Conservation (phyloP, 164 flowering plant genomes). For the Akebia trifoliata region DNA sequence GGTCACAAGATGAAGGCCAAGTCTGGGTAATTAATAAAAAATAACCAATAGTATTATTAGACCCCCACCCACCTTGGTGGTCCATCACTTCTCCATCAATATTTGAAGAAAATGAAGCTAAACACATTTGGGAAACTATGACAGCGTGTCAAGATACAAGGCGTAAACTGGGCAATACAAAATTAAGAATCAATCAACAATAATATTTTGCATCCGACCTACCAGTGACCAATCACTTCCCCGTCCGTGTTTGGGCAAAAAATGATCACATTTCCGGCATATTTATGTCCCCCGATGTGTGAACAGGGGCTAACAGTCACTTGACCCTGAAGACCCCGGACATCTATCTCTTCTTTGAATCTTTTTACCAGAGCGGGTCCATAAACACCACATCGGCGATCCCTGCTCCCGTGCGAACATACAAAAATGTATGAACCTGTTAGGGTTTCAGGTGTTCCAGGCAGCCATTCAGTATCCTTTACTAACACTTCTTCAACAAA, state of each 20-base stretch:
- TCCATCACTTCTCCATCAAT: too few species aligned
- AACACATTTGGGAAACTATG: not conserved
- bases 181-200: not conserved
- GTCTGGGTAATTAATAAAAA: not conserved
- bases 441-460: conserved; percentile 71
- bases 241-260: conserved; percentile 53
- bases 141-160: too few species aligned
- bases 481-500: conserved; percentile 96
- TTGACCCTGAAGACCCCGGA: conserved; percentile 54
- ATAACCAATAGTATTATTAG: too few species aligned
- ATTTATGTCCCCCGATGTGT: conserved; percentile 89
- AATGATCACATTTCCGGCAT: conserved; percentile 89
- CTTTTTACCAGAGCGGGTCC: conserved; percentile 73
- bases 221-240: conserved; percentile 81
- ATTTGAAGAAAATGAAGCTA: too few species aligned
- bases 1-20: not conserved
- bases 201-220: conserved; percentile 11
- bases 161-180: too few species aligned
- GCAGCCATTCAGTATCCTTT: conserved; percentile 80
- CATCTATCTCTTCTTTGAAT: conserved; percentile 75
- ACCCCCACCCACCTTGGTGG: too few species aligned
- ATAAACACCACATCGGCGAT: conserved; percentile 91
- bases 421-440: conserved; percentile 75
- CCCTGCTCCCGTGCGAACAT: conserved; percentile 84
- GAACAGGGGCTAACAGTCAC: conserved; percentile 90